Percentiles rank a stretch among this genome's conserved stretches.
These are phyloP conservation scores for Cutaneotrichosporon sp. DNA, from an alignment of 1,284 basidiomycete species.

Conservation along the genomic window DNA sequence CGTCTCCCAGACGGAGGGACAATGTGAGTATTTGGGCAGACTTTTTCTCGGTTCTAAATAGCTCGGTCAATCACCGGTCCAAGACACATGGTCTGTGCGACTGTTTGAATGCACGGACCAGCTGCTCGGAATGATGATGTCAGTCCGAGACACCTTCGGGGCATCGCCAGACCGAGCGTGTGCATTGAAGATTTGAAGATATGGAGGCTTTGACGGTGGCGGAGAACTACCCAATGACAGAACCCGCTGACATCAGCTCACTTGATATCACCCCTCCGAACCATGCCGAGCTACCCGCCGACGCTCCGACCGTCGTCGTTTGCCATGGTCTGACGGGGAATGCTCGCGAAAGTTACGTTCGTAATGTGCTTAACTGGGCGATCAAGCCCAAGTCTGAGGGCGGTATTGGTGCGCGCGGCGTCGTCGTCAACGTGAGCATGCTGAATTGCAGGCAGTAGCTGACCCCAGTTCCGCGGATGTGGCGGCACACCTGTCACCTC, in stretches of 20 bases:
- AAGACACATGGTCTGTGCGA: no score
- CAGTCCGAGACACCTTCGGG: no score
- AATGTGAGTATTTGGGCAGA: conserved; percentile 52
- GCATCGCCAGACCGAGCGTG: no score
- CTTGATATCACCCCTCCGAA: conserved; percentile 49
- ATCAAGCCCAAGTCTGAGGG: conserved; percentile 61
- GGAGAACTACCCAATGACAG: no score
- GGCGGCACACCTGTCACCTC: conserved; percentile 70
- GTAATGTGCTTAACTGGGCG: conserved; percentile 68
- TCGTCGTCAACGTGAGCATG: conserved; percentile 65
- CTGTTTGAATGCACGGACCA: no score
- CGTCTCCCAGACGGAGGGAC: conserved; percentile 65
- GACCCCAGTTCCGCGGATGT: conserved; percentile 70
- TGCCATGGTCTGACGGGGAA: conserved; percentile 82
- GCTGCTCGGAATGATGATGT: no score
- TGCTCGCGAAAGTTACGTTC: conserved; percentile 82
- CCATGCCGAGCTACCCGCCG: conserved; percentile 54
- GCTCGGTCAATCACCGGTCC: no score
- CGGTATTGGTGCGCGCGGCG: conserved; percentile 78
- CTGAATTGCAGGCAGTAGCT: not conserved
- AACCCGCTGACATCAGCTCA: conserved; percentile 59
- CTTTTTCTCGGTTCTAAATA: no score
- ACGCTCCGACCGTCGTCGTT: conserved; percentile 73
- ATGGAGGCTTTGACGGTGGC: no score
- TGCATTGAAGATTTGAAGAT: no score